Evolutionary conservation across 1,284 basidiomycete genomes (phyloP).

Genomic region (Apiotrichum akiyoshidainum): DNA sequence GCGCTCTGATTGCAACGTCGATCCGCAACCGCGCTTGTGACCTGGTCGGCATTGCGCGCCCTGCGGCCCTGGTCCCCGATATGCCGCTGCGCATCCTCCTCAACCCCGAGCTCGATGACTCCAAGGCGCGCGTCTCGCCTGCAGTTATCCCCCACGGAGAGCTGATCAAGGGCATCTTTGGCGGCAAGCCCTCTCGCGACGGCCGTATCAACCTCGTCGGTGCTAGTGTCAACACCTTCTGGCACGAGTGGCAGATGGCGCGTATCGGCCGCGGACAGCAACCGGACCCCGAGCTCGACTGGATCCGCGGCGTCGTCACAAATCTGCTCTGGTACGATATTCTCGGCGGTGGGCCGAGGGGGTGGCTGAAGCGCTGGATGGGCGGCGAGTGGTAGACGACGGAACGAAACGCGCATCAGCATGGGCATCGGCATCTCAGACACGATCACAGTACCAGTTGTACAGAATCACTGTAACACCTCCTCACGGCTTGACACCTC

Average conservation of each 20-base stretch:
- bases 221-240: constrained; percentile 41
- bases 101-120: constrained; percentile 25
- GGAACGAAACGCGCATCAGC: too few relatives aligned
- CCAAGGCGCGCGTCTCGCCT: constrained; percentile 25
- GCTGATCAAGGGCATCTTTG: constrained; percentile 23
- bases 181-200: constrained; percentile 12
- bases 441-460: background rate
- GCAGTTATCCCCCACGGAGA: constrained; percentile 35
- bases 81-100: constrained; percentile 33
- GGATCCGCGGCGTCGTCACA: constrained; percentile 26
- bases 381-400: constrained; percentile 13
- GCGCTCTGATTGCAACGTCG: constrained; percentile 32
- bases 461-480: background rate
- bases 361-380: constrained; percentile 15
- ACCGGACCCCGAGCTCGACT: constrained; percentile 35
- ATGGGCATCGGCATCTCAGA: too few relatives aligned
- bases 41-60: constrained; percentile 43
- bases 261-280: constrained; percentile 38
- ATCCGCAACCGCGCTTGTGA: constrained; percentile 37
- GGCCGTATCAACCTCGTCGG: constrained; percentile 37
- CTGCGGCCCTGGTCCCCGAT: constrained; percentile 37
- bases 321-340: constrained; percentile 38
- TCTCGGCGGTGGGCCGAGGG: constrained; percentile 28
- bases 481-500: background rate
- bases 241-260: constrained; percentile 49